Conservation (phyloP, 768 basidiomycete genomes). For the Termitomyces sp. region DNA sequence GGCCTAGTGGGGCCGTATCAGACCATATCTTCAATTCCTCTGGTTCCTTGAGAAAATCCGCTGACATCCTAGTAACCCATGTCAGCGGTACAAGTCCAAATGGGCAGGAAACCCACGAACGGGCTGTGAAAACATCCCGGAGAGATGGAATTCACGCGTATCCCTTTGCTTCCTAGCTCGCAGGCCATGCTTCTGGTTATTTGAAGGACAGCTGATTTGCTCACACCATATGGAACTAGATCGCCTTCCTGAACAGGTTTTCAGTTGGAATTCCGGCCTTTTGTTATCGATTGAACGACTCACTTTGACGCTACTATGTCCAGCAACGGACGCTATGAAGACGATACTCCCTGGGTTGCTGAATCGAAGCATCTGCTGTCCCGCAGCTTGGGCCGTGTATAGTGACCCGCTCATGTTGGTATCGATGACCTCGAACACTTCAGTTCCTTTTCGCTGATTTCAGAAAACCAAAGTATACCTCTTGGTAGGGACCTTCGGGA, state of each 20-base stretch:
- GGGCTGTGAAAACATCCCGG: slow-evolving; percentile 70
- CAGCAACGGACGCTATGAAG: slow-evolving; percentile 62
- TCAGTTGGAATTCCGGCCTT: too few species aligned
- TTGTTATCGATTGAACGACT: neutral
- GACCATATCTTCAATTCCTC: slow-evolving; percentile 61
- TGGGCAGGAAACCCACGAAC: slow-evolving; percentile 25
- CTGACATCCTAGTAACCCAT: slow-evolving; percentile 55
- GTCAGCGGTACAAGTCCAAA: neutral
- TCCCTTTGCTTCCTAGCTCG: slow-evolving; percentile 34
- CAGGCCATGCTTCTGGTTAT: slow-evolving; percentile 80
- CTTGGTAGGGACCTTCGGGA: slow-evolving; percentile 55
- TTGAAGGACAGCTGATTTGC: slow-evolving; percentile 74
- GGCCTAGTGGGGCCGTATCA: slow-evolving; percentile 57
- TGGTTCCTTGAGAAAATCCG: slow-evolving; percentile 63
- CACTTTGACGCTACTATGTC: slow-evolving; percentile 25
- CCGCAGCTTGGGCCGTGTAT: slow-evolving; percentile 14
- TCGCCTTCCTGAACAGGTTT: neutral
- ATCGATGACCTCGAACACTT: slow-evolving; percentile 47
- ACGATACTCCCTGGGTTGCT: slow-evolving; percentile 54
- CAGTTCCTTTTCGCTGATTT: neutral
- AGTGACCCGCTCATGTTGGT: slow-evolving; percentile 65
- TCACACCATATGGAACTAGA: slow-evolving; percentile 53
- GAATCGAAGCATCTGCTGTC: slow-evolving; percentile 26
- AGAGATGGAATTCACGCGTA: slow-evolving; percentile 72
- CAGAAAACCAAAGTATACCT: slow-evolving; percentile 24